Base-by-base conservation (phyloP, 306 rosid species). In the Inga laurina region DNA sequence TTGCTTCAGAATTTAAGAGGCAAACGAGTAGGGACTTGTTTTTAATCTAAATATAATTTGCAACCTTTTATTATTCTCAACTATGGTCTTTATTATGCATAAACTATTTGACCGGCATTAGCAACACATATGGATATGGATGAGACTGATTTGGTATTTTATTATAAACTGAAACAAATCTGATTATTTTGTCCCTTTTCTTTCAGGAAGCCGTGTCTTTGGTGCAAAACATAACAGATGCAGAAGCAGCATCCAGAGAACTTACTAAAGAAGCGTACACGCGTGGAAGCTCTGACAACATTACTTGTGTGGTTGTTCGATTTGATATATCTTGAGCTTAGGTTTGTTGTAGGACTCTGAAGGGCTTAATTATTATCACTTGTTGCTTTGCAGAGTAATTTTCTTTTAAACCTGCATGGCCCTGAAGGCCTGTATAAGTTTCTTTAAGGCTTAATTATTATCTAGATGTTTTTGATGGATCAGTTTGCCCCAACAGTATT, bases 231-330 rank as follows among this genome's bases (percentile, higher is more conserved):
- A 88, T 90, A 67, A 85, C 88, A 83, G 95, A 92, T 75, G 87
- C 98, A 54, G 98, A 94, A 83, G 89, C 83, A 81, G 95, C 98
- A 39, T 91, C 96, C 21, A 91, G 88, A 86, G 91, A 85, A 79
- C 94, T 94, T 21, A 87, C 86, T 57, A 85, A 90, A 87, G 96
- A 92, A 84, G 98, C 98, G 77, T 94, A 84, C 82, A 80, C 87
- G 1, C 87, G 90, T 44, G 98, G 98, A 76, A 94, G 98, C 87
- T 81, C 98, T 21, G 98, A 94, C 86, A 94, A 94, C 85, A 94
- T 94, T 73, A 94, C 98, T 30, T 91, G 97, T 68, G 92, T 94
- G 2, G 95, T 94, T 61, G 98, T 92, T 79, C 93, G 95, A 67
- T 94, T 94, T 81, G 97, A 85, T 84, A 37, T 84, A 59, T 80